These are phyloP conservation scores for Telopea speciosissima DNA, from an alignment of 177 flowering plant genomes.

Conservation along the genomic window DNA sequence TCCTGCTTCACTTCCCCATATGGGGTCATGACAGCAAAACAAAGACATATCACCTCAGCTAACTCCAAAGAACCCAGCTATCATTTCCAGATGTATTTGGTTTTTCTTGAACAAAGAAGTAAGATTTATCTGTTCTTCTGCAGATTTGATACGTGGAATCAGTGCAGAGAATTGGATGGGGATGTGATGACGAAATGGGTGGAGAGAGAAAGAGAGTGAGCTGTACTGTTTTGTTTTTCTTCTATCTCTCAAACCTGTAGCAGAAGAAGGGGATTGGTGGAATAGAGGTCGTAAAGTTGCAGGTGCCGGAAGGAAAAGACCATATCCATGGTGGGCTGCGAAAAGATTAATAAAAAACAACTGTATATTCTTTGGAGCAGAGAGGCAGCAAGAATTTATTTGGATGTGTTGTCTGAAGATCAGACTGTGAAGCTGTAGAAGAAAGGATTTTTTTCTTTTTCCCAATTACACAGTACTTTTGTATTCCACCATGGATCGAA, in stretches of 20 bases:
- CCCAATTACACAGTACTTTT: background rate
- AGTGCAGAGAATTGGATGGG: background rate
- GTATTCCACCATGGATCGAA: too few species aligned
- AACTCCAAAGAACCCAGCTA: constrained; percentile 14
- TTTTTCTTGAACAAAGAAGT: constrained; percentile 7
- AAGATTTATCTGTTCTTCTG: background rate
- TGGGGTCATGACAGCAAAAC: constrained; percentile 42
- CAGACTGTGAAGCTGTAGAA: background rate
- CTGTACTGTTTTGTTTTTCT: background rate
- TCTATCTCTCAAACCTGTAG: constrained; percentile 6
- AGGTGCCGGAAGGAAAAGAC: constrained; percentile 9
- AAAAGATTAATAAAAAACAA: constrained; percentile 3
- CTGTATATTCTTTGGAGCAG: constrained; percentile 3
- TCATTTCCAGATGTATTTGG: constrained; percentile 15
- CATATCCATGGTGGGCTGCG: constrained; percentile 11
- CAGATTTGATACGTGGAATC: constrained; percentile 9
- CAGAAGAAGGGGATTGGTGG: constrained; percentile 18
- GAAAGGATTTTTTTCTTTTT: background rate
- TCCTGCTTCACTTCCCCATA: background rate
- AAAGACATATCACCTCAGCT: constrained; percentile 15
- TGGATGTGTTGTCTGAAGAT: background rate
- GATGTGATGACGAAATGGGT: background rate
- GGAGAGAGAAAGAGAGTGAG: too few species aligned
- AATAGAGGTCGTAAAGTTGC: constrained; percentile 19
- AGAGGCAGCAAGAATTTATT: background rate